phyloP scores from a whole-genome alignment of 1,139 yeast species.

The Taiozyma sp. region DNA sequence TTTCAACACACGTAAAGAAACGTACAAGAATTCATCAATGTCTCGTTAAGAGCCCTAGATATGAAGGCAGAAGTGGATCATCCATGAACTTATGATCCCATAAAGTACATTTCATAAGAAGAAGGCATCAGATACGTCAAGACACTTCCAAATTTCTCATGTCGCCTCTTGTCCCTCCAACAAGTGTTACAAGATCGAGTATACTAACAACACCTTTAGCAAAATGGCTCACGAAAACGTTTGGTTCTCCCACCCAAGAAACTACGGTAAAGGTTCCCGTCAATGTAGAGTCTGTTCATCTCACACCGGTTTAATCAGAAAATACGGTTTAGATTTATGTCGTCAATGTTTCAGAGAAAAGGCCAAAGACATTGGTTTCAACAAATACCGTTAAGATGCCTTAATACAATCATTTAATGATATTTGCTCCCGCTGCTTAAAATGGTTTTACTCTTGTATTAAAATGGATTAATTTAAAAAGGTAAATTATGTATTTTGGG shows the following conservation, averaged over 20 bases:
- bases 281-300: conserved; percentile 99
- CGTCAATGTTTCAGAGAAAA: conserved; percentile 99
- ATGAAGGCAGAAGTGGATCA: neutral
- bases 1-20: neutral
- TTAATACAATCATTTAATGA: neutral
- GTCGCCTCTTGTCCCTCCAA: neutral
- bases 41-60: neutral
- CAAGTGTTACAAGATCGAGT: neutral
- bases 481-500: neutral
- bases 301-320: conserved; percentile 99
- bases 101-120: neutral
- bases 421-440: conserved; percentile 4
- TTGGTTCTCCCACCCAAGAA: conserved; percentile 99
- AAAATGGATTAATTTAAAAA: conserved; percentile 9
- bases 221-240: conserved; percentile 99
- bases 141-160: neutral
- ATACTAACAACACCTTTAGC: conserved; percentile 15
- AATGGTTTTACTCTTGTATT: conserved; percentile 17
- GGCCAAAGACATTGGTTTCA: conserved; percentile 98
- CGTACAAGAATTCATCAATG: neutral
- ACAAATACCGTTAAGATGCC: conserved; percentile 84
- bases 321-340: conserved; percentile 99
- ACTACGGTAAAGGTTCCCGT: conserved; percentile 99
- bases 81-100: neutral
- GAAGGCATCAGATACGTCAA: neutral